Evolutionary conservation across 208 protist species (phyloP), one percentile per base, ranked within the genome.

Genomic region (Crithidia fasciculata): DNA sequence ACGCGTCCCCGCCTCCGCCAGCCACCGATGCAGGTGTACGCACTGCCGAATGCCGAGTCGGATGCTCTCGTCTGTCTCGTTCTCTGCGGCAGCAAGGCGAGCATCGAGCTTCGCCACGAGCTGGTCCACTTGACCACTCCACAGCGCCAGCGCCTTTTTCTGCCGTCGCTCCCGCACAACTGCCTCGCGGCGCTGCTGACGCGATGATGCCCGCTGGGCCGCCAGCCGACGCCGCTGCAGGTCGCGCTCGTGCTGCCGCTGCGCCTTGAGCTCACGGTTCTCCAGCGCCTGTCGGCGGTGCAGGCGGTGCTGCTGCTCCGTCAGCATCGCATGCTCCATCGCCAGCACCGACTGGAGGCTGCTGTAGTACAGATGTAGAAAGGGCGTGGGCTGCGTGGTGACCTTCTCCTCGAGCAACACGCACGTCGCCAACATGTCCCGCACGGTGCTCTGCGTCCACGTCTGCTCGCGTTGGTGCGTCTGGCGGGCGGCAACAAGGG

Each of bases 1-100:
- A 9, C 56, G 63, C 13, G 61, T 49, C 3, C 18, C 63, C 10
- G 72, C 61, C 43, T 73, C 66, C 4, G 41, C 53, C 10, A 78
- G 69, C 65, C 45, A 68, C 40, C 67, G 65, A 37, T 78, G 60
- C 16, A 78, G 67, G 53, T 72, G 66, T 28, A 73, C 74, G 74
- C 74, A 78, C 16, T 40, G 74, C 66, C 69, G 67, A 18, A 72
- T 65, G 50, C 58, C 52, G n/a, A 60, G 64, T n/a, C 74, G 74
- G 15, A 78, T 59, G 43, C 45, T 36, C 52, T 72, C 74, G 18
- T 78, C 74, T 12, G 57, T 28, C 43, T 66, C 74, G 0, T 5
- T 39, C 3, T 44, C 61, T 13, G 57, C 66, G 8, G 45, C 54
- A 3, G n/a, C 58, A 18, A 78, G 66, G 43, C n/a, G 40, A 39